Base-by-base conservation (phyloP, 2,329 filamentous ascomycete genomes). In the Penicillium expansum region DNA sequence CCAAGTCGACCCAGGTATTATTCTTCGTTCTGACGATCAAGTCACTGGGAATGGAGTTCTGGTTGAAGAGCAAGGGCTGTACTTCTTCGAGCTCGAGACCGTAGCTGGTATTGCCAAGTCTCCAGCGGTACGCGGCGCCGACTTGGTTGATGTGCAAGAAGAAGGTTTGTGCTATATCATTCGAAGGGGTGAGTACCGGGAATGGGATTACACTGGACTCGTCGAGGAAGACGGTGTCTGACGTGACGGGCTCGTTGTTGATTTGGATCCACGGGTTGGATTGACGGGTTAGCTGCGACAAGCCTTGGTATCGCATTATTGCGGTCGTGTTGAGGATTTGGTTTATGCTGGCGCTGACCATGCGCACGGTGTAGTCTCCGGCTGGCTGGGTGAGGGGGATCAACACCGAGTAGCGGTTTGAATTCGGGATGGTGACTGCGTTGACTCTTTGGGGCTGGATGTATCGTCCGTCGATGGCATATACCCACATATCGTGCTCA, bases 241-340 rank as follows among this genome's bases (percentile, higher is more conserved):
- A 57, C 0, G 78, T 78, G 1, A 74, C 64, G 3, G 78, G 76
- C 5, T 56, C 54, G 22, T 84, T 84, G 2, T 75, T 77, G 37
- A 82, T 75, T 61, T 79, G 78, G 58, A 86, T 82, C 62, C 75
- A 82, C 0, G 82, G 71, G 2, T 68, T 64, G 0, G 76, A 75
- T 4, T 59, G 48, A 2, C 54, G 52, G 9, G 56, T 56, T 2
- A 61, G 51, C 32, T 60, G 49, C 1, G 59, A 38, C 9, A 58
- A 49, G 22, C 67, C 65, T 29, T 67, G 57, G 59, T 81, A 80
- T 0, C 75, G 73, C 38, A 88, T 69, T 9, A 78, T 72, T 1
- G 81, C 84, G 18, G 78, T 76, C 1, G 80, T 83, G 14, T 77
- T 76, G 30, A 87, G 75, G 52, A 86, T 76, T 65, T 88, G 86